Evolutionary conservation across 192 early-diverging fungal genomes (phyloP), one percentile per base, ranked within the genome.

Genomic region (Dissophora ornata): DNA sequence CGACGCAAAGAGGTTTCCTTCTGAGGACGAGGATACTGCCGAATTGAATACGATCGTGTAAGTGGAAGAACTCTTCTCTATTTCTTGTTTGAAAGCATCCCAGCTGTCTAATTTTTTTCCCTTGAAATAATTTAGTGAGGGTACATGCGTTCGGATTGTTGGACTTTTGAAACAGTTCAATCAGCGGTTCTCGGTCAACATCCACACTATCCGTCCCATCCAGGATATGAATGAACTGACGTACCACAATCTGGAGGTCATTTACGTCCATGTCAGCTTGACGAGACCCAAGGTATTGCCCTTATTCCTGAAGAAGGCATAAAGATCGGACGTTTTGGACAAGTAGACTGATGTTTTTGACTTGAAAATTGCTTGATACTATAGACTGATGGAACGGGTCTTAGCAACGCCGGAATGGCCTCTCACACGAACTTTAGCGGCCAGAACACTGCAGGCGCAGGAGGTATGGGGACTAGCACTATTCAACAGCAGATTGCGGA

Each of bases 221-320:
- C 80, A 75, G 6, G 84, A 89, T 52, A 81, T 87, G 47, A 91
- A 97, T 81, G 93, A 95, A 69, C 81, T 95, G 40, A 85, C 91
- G 0, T 92, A 87, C 63, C 95, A 95, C 66, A 84, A 84, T 36
- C 65, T 95, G 34, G 89, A 92, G 52, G 87, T 83, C 54, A 86
- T 90, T 15, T 82, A 85, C 29, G 84, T 82, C 22, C 91, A 95
- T 57, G 61, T 92, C 58, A 75, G 64, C 42, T 69, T 85, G 26
- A 91, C 88, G 32, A 75, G 78, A 42, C 68, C 63, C 19, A 62
- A 78, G 55, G 57, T 77, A 75, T 63, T 3, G 30, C 9, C 1
- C 16, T n/a, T 56, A n/a, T 45, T 28, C 11, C 7, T 29, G 52
- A 2, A 9, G 26, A 2, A 45, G 24, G 32, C 28, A 25, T 25